These are phyloP conservation scores for Phytophthora palmivora DNA, from an alignment of 352 stramenopile species.

Conservation along the genomic window DNA sequence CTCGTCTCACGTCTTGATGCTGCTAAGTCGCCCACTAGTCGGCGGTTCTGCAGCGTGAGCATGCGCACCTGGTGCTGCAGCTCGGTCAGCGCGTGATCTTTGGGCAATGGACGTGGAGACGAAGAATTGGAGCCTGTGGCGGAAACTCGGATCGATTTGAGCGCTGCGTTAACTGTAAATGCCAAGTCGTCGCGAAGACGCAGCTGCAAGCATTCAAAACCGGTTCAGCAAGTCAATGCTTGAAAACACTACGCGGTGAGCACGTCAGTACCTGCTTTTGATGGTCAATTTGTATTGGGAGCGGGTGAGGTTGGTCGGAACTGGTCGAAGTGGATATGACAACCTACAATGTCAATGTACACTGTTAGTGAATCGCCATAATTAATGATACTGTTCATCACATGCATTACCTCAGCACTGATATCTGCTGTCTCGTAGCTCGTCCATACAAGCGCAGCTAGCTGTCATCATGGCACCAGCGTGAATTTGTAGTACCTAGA, in stretches of 20 bases:
- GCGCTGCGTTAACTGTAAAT: constrained; percentile 80
- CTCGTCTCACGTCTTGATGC: constrained; percentile 61
- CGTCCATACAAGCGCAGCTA: constrained; percentile 72
- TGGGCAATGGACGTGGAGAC: constrained; percentile 24
- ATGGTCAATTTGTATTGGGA: constrained; percentile 71
- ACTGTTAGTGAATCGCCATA: background rate
- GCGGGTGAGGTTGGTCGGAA: constrained; percentile 56
- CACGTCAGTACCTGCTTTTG: constrained; percentile 64
- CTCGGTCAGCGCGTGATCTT: constrained; percentile 45
- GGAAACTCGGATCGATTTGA: constrained; percentile 75
- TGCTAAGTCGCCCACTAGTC: constrained; percentile 57
- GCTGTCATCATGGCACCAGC: constrained; percentile 25
- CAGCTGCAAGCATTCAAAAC: constrained; percentile 39
- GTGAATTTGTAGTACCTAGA: background rate
- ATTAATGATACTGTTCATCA: background rate
- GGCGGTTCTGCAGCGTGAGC: constrained; percentile 70
- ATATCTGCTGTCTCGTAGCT: constrained; percentile 55
- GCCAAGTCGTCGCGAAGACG: constrained; percentile 77
- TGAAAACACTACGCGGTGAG: background rate
- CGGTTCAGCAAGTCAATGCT: constrained; percentile 1
- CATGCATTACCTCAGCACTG: constrained; percentile 69
- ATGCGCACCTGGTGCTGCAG: constrained; percentile 69
- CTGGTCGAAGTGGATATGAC: constrained; percentile 63
- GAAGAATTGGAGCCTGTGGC: background rate
- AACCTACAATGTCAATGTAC: constrained; percentile 32